Evolutionary conservation across 441 rosid species (phyloP), one percentile per base, ranked within the genome.

Genomic region (Bocquillonia castaneifolia): DNA sequence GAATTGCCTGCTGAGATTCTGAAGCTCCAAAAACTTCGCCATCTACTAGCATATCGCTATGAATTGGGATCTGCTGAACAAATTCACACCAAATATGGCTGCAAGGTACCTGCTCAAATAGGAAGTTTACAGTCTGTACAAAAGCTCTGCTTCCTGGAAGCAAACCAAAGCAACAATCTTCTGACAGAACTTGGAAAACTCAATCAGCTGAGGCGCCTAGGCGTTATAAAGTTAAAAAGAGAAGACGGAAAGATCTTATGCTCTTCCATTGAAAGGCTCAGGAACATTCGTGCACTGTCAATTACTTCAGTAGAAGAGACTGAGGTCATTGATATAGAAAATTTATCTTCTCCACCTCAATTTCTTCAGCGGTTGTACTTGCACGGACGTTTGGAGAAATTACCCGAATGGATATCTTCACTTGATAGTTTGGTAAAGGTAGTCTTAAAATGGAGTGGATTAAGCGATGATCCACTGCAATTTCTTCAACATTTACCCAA

Each of bases 161-260:
- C 80, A 60, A 71, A 76, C 52, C 69, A 71, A 58, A 65, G 69
- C 3, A 63, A 63, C 10, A 39, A 31, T n/a, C 54, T 71, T 14
- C 18, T 79, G 58, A 28, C 15, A 25, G 81, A 81, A 62, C 20
- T 83, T 1, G 84, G 80, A 50, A 81, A 54, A 32, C 48, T 83
- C 15, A 70, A 20, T 9, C 78, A 76, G 40, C 72, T 81, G 56
- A 79, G 79, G 58, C 69, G 81, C 58, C 28, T 83, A 34, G 84
- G 87, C 28, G 65, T 83, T 63, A 52, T 69, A 34, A 79, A 79
- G 50, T 31, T 81, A 56, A 75, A 58, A 39, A 62, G 31, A 9
- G 74, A 71, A 73, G 78, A 83, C 48, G 85, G 83, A 54, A 55
- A 51, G 56, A 39, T 37, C 15, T n/a, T 83, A 47, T 83, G 85